Base-by-base conservation (phyloP, 257 asterid species). In the Salvia rosmarinus region DNA sequence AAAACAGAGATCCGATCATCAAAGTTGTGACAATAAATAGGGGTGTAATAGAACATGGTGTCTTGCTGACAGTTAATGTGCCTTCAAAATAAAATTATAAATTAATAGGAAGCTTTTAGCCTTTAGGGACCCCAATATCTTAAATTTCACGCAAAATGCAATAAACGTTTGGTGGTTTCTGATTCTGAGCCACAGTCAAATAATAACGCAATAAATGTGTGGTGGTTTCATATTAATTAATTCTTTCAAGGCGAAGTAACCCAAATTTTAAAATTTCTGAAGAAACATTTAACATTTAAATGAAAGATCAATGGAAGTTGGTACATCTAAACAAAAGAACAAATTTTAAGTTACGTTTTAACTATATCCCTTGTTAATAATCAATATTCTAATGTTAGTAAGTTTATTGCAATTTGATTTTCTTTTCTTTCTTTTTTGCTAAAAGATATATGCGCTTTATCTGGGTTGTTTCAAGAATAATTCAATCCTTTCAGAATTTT, bases 161-260 rank as follows among this genome's bases (percentile, higher is more conserved):
- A 23, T 57, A 66, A 67, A 66, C 54, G 70, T 44, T 54, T 44
- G 70, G 67, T 74, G 70, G 73, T 12, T 6, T 46, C 37, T 32
- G 14, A 59, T 59, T 59, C 30, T 16, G 28, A 59, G 66, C 20
- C 46, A 9, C 67, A 39, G 34, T 61, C 49, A 37, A 35, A 61
- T 61, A 61, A 35, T 9, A 20, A 17, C 40, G 39, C 54, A 63
- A 63, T 63, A 63, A 63, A 63, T 63, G 54, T 21, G 10, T 61
- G 28, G 46, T 35, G 14, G 67, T 35, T 60, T 59, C 43, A 20
- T 17, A 51, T 20, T 17, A 51, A 19, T n/a, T 0, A 47, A 14
- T 47, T 47, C 20, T 47, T 47, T 1, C 51, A 44, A 3, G 42
- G n/a, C n/a, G n/a, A n/a, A n/a, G n/a, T n/a, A n/a, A 37, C 42